These are phyloP conservation scores for Chalciporus pseudorubinellus DNA, from an alignment of 768 basidiomycete species.

Conservation along the genomic window DNA sequence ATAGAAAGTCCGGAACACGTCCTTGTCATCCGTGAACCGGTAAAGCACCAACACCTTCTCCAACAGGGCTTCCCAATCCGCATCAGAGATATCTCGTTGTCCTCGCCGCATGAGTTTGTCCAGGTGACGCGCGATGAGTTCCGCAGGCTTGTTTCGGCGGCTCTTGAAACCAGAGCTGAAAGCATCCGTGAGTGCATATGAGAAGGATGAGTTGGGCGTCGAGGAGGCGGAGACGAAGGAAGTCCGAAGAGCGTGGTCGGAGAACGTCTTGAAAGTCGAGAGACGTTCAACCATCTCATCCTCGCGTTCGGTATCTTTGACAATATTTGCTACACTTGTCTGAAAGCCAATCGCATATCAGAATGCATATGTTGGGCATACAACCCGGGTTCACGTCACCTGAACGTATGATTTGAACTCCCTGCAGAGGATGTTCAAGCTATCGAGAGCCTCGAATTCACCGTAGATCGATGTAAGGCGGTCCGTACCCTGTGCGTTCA, in stretches of 20 bases:
- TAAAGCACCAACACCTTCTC: slow-evolving; percentile 73
- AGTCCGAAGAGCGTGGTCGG: slow-evolving; percentile 46
- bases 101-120: slow-evolving; percentile 87
- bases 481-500: slow-evolving; percentile 44
- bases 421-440: slow-evolving; percentile 49
- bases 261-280: slow-evolving; percentile 61
- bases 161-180: slow-evolving; percentile 74
- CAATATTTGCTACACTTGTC: slow-evolving; percentile 60
- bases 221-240: slow-evolving; percentile 47
- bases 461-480: slow-evolving; percentile 54
- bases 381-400: slow-evolving; percentile 32
- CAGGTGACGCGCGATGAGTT: slow-evolving; percentile 89
- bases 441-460: slow-evolving; percentile 58
- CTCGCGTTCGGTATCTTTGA: slow-evolving; percentile 59
- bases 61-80: slow-evolving; percentile 59
- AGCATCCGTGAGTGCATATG: slow-evolving; percentile 67
- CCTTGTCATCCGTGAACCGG: slow-evolving; percentile 87
- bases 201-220: slow-evolving; percentile 53
- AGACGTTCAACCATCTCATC: slow-evolving; percentile 78
- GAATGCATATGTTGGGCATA: neutral
- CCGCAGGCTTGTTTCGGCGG: slow-evolving; percentile 80
- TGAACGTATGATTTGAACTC: slow-evolving; percentile 64
- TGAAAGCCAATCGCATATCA: slow-evolving; percentile 24
- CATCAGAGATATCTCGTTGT: slow-evolving; percentile 65
- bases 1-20: slow-evolving; percentile 93